Evolutionary conservation across 352 stramenopile species (phyloP).

Genomic region (Phytophthora tentaculata): DNA sequence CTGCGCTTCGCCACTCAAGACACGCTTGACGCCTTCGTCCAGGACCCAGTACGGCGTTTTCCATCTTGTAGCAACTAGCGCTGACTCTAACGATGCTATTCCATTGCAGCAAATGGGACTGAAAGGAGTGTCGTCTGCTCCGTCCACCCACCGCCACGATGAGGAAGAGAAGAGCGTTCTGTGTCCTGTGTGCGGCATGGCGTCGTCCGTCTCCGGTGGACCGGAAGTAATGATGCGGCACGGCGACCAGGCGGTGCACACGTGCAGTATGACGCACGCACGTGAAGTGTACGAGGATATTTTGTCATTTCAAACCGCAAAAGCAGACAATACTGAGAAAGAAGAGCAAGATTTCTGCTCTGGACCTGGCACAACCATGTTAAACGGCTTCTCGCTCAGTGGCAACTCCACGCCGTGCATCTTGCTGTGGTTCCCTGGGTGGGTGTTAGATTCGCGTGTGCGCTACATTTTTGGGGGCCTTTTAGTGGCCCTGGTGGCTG

Average conservation of each 20-base stretch:
- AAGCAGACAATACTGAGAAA: constrained; percentile 11
- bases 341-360: constrained; percentile 50
- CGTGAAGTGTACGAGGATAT: constrained; percentile 67
- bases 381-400: constrained; percentile 71
- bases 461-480: constrained; percentile 62
- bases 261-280: constrained; percentile 75
- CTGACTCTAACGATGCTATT: not conserved
- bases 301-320: constrained; percentile 42
- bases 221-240: constrained; percentile 63
- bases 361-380: constrained; percentile 72
- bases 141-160: constrained; percentile 5
- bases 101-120: constrained; percentile 42
- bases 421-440: constrained; percentile 78
- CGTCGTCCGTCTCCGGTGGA: constrained; percentile 50
- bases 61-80: not conserved
- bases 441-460: constrained; percentile 63
- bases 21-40: constrained; percentile 58
- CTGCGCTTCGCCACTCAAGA: constrained; percentile 63
- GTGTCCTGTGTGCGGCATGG: constrained; percentile 79
- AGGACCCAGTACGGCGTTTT: constrained; percentile 47
- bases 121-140: constrained; percentile 46
- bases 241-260: constrained; percentile 65
- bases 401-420: constrained; percentile 55
- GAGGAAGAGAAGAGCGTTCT: constrained; percentile 33
- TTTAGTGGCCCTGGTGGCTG: constrained; percentile 56